These are phyloP conservation scores for Cucumis cinereus DNA, from an alignment of 306 rosid genomes.

Conservation along the genomic window DNA sequence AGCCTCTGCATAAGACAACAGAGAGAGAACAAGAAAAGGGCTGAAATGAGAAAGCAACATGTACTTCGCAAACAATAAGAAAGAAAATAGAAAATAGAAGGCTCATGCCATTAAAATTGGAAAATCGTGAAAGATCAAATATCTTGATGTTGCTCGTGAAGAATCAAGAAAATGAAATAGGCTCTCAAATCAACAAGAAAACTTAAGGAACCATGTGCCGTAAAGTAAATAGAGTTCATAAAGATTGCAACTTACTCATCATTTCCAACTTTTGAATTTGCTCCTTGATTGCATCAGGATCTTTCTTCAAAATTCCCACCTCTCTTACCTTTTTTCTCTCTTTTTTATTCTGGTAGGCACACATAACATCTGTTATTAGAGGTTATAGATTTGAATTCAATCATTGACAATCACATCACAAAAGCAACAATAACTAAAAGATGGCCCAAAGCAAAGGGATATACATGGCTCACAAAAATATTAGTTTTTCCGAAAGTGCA, in stretches of 20 bases:
- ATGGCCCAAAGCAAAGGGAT: background rate
- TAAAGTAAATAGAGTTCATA: slow-evolving; percentile 1
- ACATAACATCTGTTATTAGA: slow-evolving; percentile 12
- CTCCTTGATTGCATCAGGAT: slow-evolving; percentile 96
- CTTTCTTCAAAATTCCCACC: slow-evolving; percentile 98
- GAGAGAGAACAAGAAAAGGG: slow-evolving; percentile 1
- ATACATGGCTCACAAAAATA: background rate
- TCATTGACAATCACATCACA: background rate
- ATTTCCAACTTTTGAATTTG: slow-evolving; percentile 56
- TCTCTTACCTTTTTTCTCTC: slow-evolving; percentile 99
- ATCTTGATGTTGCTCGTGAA: background rate
- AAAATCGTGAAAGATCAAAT: background rate
- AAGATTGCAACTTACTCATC: slow-evolving; percentile 56
- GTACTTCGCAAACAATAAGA: background rate
- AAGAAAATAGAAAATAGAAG: background rate
- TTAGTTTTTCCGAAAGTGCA: background rate
- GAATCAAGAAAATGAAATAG: background rate
- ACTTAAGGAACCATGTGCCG: background rate
- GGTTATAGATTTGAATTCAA: background rate
- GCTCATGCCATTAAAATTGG: background rate
- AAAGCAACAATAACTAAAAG: background rate
- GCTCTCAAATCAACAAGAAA: background rate
- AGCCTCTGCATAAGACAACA: slow-evolving; percentile 58
- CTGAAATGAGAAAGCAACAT: background rate
- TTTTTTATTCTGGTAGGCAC: slow-evolving; percentile 60